Evolutionary conservation across 306 rosid species (phyloP).

Genomic region (Rosa chinensis): DNA sequence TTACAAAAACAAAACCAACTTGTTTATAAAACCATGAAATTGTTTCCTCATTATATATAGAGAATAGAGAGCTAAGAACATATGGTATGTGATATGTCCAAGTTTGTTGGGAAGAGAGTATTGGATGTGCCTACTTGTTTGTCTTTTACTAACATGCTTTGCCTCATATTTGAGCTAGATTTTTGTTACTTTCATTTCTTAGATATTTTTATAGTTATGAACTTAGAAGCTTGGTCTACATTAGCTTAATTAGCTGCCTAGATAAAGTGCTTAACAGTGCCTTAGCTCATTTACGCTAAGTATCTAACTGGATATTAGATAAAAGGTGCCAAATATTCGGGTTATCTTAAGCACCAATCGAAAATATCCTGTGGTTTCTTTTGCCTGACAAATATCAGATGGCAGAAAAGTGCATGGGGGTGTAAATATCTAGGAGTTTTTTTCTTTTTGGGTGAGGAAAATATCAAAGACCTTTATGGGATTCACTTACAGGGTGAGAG

Average conservation of each 20-base stretch:
- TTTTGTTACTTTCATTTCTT: background rate
- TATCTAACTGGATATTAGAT: background rate
- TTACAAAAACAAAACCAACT: background rate
- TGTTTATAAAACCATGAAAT: background rate
- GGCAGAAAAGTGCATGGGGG: background rate
- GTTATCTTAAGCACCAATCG: background rate
- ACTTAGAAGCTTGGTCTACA: background rate
- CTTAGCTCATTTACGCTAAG: background rate
- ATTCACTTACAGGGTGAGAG: background rate
- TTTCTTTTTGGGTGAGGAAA: background rate
- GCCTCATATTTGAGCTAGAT: background rate
- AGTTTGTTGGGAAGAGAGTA: background rate
- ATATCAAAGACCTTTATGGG: constrained; percentile 1
- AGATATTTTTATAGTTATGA: background rate
- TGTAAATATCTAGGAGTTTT: constrained; percentile 27
- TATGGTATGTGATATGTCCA: background rate
- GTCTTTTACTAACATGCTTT: background rate
- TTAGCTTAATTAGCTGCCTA: background rate
- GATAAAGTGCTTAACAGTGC: background rate
- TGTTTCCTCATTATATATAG: background rate
- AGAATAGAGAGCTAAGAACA: background rate
- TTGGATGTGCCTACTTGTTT: background rate
- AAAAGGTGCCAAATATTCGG: background rate
- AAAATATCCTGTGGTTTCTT: background rate
- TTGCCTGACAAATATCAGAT: background rate